These are phyloP conservation scores for Euphorbia pulcherrima DNA, from an alignment of 345 rosid species.

Conservation along the genomic window DNA sequence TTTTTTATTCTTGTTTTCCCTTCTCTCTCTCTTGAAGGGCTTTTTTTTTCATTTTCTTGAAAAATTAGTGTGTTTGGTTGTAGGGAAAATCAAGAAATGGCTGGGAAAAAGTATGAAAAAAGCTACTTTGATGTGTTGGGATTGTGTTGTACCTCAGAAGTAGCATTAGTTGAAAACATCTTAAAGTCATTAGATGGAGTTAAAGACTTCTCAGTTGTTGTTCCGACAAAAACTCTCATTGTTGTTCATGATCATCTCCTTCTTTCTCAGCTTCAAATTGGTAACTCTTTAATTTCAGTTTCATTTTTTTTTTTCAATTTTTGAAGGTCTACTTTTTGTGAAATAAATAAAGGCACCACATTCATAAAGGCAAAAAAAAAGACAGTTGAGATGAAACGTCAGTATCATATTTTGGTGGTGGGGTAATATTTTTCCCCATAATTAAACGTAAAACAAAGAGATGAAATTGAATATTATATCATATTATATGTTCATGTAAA, in stretches of 20 bases:
- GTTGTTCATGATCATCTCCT: slow-evolving; percentile 75
- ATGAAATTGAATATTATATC: too few species aligned
- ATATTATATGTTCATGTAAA: too few species aligned
- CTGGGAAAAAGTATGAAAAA: slow-evolving; percentile 41
- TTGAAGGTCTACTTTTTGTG: too few species aligned
- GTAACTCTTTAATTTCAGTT: slow-evolving; percentile 28
- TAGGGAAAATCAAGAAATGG: neutral
- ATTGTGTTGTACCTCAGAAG: slow-evolving; percentile 85
- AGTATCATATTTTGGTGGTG: too few species aligned
- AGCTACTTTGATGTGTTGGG: slow-evolving; percentile 89
- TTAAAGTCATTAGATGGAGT: slow-evolving; percentile 61
- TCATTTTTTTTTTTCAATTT: neutral
- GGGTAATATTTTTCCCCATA: too few species aligned
- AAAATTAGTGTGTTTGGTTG: neutral
- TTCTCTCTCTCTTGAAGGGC: neutral
- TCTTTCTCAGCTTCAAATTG: slow-evolving; percentile 66
- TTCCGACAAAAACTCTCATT: slow-evolving; percentile 74
- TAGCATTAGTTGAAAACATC: slow-evolving; percentile 63
- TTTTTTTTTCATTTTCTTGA: neutral
- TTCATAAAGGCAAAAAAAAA: too few species aligned
- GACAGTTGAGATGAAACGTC: too few species aligned
- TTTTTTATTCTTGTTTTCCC: neutral
- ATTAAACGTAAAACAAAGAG: too few species aligned
- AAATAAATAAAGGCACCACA: too few species aligned
- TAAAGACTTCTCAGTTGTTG: slow-evolving; percentile 60